Conservation (phyloP, 2,329 filamentous ascomycete genomes). For the Apiospora marii region DNA sequence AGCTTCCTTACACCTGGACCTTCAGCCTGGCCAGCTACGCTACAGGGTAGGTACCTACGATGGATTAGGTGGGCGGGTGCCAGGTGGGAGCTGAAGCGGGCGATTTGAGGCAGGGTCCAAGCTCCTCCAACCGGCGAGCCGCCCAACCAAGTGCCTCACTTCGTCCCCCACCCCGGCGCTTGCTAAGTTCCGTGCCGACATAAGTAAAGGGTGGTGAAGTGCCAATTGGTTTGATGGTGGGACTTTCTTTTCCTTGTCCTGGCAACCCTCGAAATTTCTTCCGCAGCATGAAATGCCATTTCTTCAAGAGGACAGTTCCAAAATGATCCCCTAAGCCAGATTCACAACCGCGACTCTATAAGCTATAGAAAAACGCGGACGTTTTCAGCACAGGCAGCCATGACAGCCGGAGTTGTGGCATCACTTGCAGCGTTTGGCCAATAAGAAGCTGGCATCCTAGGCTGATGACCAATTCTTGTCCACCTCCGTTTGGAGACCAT, state of each 20-base stretch:
- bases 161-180: slow-evolving; percentile 19
- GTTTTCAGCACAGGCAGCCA: neutral
- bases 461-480: slow-evolving; percentile 20
- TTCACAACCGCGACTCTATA: neutral
- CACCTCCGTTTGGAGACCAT: neutral
- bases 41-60: neutral
- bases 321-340: neutral
- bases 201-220: neutral
- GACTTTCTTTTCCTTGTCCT: neutral
- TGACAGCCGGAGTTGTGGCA: neutral
- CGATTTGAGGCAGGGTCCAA: neutral
- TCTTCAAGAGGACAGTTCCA: neutral
- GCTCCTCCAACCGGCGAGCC: slow-evolving; percentile 1
- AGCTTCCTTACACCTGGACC: slow-evolving; percentile 28
- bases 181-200: slow-evolving; percentile 13
- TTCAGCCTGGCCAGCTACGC: slow-evolving; percentile 26
- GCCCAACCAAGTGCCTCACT: neutral
- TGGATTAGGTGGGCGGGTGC: neutral
- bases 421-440: neutral
- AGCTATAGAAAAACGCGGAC: neutral
- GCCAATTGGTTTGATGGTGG: neutral
- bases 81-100: neutral
- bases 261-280: slow-evolving; percentile 7
- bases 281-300: neutral
- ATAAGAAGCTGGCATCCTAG: slow-evolving; percentile 14